Base-by-base conservation (phyloP, 2,329 filamentous ascomycete species). In the Aureobasidium sp. region DNA sequence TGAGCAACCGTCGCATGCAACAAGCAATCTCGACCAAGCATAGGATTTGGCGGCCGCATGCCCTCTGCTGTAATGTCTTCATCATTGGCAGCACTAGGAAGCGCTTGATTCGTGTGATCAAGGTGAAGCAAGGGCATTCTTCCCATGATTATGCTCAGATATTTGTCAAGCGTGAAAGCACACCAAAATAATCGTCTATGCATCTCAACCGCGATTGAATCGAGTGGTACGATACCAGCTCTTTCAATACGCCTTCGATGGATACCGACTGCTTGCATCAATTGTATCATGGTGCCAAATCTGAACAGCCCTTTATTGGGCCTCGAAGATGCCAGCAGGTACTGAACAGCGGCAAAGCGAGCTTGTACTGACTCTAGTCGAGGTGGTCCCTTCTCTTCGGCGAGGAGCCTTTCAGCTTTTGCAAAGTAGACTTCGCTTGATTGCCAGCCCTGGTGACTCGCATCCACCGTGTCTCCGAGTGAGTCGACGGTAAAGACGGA, bases 331-430 rank as follows among this genome's bases (percentile, higher is more conserved):
- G 65, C 62, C n/a, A 72, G 56, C 14, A 71, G 57, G 50, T 70
- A 71, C 6, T 71, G 66, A 42, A 68, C 71, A 42, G 66, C 64
- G 2, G 64, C 66, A 12, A 74, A 58, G 7, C 71, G 64, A 39
- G 71, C 69, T 57, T 74, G 71, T 1, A 73, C 67, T 55, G 69
- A 64, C 49, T 65, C 64, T 10, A 66, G 54, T 5, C 54, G 56
- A 1, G 59, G 54, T 52, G 56, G 60, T 19, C 64, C 65, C 14
- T 51, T 58, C 40, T 66, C 65, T 14, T 37, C 29, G 7, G 50
- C 41, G 14, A 67, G 55, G 24, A 58, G 57, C 0, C 27, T 47
- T 39, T 63, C 59, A 2, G 63, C 64, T 19, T 56, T 55, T n/a
- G 56, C 54, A 47, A 59, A 66, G 21, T 61, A 58, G 6, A 32